These are phyloP conservation scores for Russula sp. DNA, from an alignment of 768 basidiomycete genomes.

Conservation along the genomic window DNA sequence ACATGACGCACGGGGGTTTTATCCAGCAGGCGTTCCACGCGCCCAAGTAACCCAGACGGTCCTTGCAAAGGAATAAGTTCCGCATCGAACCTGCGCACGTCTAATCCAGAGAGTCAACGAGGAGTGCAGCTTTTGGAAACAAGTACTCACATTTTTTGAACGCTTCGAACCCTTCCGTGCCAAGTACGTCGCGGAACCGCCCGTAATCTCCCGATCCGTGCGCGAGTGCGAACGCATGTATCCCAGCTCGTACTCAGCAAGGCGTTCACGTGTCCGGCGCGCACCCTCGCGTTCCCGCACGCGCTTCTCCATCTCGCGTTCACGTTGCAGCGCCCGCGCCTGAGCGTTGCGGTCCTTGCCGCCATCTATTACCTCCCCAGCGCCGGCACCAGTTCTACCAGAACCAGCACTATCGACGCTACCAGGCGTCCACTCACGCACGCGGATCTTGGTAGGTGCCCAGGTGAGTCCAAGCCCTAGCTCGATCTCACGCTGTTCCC, in stretches of 20 bases:
- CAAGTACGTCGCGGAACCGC: constrained; percentile 28
- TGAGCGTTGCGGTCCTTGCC: constrained; percentile 25
- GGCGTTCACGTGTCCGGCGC: constrained; percentile 27
- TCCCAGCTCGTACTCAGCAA: constrained; percentile 36
- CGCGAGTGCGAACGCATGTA: constrained; percentile 23
- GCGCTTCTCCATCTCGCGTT: constrained; percentile 32
- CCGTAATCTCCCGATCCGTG: constrained; percentile 28
- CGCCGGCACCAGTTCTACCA: neutral
- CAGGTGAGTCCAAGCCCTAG: constrained; percentile 29
- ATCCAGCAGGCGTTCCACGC: constrained; percentile 58
- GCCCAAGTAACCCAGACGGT: constrained; percentile 62
- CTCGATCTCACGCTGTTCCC: constrained; percentile 30
- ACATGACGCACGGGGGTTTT: constrained; percentile 44
- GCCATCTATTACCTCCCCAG: neutral
- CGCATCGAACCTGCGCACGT: constrained; percentile 72
- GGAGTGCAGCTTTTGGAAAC: neutral
- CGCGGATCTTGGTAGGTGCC: constrained; percentile 31
- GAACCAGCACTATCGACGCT: neutral
- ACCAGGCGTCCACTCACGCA: constrained; percentile 28
- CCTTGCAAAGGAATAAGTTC: constrained; percentile 75
- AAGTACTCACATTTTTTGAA: constrained; percentile 60
- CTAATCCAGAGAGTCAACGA: constrained; percentile 38
- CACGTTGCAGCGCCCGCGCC: constrained; percentile 30
- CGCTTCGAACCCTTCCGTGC: constrained; percentile 27
- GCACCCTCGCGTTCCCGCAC: constrained; percentile 32